Conservation (phyloP, 2,329 filamentous ascomycete genomes). For the Colletotrichum scovillei region DNA sequence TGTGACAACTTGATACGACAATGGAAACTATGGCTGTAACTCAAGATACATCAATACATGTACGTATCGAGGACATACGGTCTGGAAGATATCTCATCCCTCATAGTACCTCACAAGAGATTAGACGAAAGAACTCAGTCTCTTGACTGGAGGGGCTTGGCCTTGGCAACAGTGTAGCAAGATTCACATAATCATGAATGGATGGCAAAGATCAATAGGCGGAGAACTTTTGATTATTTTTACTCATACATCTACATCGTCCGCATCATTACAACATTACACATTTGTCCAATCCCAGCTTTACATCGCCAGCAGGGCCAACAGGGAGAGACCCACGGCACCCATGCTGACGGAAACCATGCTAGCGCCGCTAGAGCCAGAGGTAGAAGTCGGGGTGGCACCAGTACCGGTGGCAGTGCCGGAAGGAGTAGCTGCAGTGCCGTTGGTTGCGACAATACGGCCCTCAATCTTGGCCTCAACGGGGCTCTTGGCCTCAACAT, state of each 20-base stretch:
- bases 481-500: constrained; percentile 61
- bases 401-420: constrained; percentile 5
- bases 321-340: not conserved
- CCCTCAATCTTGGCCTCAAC: constrained; percentile 62
- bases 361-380: constrained; percentile 13
- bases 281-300: not conserved
- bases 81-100: no score
- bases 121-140: no score
- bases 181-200: not conserved
- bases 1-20: no score
- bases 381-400: constrained; percentile 2
- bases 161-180: no score
- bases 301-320: not conserved
- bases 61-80: no score
- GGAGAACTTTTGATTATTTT: not conserved
- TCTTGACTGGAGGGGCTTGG: no score
- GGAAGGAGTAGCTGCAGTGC: constrained; percentile 3
- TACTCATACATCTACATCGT: constrained; percentile 26
- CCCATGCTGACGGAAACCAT: constrained; percentile 14
- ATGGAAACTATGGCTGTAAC: no score
- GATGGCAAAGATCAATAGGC: not conserved
- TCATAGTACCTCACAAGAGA: no score
- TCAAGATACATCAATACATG: no score
- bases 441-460: constrained; percentile 48
- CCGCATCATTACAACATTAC: constrained; percentile 15